Evolutionary conservation across 163 green algal genomes (phyloP).

Genomic region (Chloromonas sp.): DNA sequence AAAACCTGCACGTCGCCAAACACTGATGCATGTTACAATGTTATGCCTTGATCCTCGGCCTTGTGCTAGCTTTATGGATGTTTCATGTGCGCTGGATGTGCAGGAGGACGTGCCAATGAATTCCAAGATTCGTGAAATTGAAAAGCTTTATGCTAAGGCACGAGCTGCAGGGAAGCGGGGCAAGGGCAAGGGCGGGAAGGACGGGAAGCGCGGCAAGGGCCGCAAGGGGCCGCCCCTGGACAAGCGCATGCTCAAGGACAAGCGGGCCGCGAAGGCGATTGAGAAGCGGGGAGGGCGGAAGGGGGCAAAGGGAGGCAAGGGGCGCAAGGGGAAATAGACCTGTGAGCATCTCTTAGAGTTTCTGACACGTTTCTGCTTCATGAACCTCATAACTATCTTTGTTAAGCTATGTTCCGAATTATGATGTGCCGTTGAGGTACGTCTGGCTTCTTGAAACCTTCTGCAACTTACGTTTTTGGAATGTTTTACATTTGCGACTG

Average conservation of each 20-base stretch:
- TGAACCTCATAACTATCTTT: no score
- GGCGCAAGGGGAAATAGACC: not conserved
- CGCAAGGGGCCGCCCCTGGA: slow-evolving; percentile 62
- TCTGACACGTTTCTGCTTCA: no score
- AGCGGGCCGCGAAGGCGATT: slow-evolving; percentile 43
- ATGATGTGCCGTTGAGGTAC: no score
- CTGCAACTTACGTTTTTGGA: no score
- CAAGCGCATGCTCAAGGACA: slow-evolving; percentile 71
- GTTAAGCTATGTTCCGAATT: no score
- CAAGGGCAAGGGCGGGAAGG: slow-evolving; percentile 35
- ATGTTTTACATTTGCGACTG: no score
- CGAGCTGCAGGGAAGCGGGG: slow-evolving; percentile 30
- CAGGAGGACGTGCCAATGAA: slow-evolving; percentile 81
- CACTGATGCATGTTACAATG: no score
- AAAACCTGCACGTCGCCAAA: no score
- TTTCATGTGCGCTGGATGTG: not conserved
- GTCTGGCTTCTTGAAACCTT: no score
- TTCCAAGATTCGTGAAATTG: slow-evolving; percentile 80
- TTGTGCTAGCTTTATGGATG: no score
- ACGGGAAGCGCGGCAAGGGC: slow-evolving; percentile 28
- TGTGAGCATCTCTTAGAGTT: no score
- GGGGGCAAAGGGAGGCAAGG: not conserved
- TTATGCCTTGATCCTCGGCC: no score
- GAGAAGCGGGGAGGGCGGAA: slow-evolving; percentile 20
- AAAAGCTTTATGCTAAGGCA: slow-evolving; percentile 80